A percentile compares a stretch with the other conserved stretches of the same genome.
phyloP scores from a whole-genome alignment of 805 yeast species.

The Ogataea sp. region DNA sequence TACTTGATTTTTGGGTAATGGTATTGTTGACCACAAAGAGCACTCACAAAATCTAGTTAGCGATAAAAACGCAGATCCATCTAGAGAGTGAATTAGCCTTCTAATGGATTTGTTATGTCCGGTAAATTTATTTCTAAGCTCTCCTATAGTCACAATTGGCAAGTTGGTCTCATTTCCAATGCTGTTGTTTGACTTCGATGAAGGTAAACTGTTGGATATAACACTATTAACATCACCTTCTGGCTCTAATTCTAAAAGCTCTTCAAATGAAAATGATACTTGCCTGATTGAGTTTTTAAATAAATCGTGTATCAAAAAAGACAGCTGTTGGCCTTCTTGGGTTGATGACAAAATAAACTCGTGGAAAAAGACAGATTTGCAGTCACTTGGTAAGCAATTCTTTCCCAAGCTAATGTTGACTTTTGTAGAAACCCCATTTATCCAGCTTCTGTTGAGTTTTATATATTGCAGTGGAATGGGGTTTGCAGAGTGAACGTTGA shows the following conservation, averaged over 20 bases:
- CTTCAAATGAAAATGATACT: slow-evolving; percentile 23
- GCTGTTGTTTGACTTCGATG: too few species aligned
- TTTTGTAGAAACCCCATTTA: slow-evolving; percentile 7
- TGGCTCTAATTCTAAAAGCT: slow-evolving; percentile 17
- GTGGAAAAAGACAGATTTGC: slow-evolving; percentile 15
- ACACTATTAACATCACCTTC: slow-evolving; percentile 5
- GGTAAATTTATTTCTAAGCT: slow-evolving; percentile 52
- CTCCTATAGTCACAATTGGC: slow-evolving; percentile 15
- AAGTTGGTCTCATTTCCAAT: not conserved
- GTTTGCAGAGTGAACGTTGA: slow-evolving; percentile 34
- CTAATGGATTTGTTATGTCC: slow-evolving; percentile 84
- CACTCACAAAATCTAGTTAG: slow-evolving; percentile 55
- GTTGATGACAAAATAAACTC: slow-evolving; percentile 13
- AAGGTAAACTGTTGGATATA: too few species aligned
- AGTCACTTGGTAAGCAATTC: slow-evolving; percentile 23
- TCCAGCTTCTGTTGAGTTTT: slow-evolving; percentile 22
- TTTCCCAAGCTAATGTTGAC: slow-evolving; percentile 13
- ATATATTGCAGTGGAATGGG: slow-evolving; percentile 43
- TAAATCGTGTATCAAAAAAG: slow-evolving; percentile 39
- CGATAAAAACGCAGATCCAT: slow-evolving; percentile 55
- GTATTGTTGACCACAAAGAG: slow-evolving; percentile 48
- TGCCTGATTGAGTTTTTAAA: slow-evolving; percentile 26
- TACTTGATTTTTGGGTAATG: slow-evolving; percentile 15
- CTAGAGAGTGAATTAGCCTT: slow-evolving; percentile 54
- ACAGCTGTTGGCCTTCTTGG: slow-evolving; percentile 17